Base-by-base conservation (phyloP, 2,329 filamentous ascomycete species). In the Xylariaceae sp. region DNA sequence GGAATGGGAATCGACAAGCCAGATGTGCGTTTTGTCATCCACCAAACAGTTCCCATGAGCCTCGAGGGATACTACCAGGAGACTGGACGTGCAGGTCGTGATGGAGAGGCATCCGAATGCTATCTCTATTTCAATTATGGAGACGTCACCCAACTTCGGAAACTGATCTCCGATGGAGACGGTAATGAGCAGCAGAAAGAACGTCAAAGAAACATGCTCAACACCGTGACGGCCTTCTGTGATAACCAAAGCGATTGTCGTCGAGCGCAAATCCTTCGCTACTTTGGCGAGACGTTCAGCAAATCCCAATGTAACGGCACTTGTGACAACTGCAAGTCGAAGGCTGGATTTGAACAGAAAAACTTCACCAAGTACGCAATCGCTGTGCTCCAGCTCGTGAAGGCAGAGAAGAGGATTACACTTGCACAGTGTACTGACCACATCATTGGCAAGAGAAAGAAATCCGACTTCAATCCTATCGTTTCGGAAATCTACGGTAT, bases 1-100 rank as follows among this genome's bases (percentile, higher is more conserved):
- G 94, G 94, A 5, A 99, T 99, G 94, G 94, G 94, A n/a, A 99
- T 99, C 65, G 94, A 99, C 77, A 99, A 99, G 73, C 85, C 92
- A 0, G 89, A 99, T 72, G 94, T 99, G 52, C 89, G 94, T 34
- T 99, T 96, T 72, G 94, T 99, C 39, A 90, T 99, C 47, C 95
- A 99, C 71, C 88, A 96, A 69, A 89, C 87, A 49, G 80, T 99
- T 4, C 94, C 94, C 1, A 97, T 99, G 74, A 97, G 91, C 68
- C 78, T 99, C 56, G 94, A 99, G 75, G 94, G 94, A 0, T 99
- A 99, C 73, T 99, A 99, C 70, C 94, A 99, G 72, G 94, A 99
- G 74, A 99, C 94, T 50, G 94, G 94, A 1, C 88, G 94, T 68
- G 94, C 95, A 60, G 94, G 94, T 5, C 85, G 94, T 72, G 94